Evolutionary conservation across 163 green algal species (phyloP), one percentile per base, ranked within the genome.

Genomic region (Scenedesmus sp.): DNA sequence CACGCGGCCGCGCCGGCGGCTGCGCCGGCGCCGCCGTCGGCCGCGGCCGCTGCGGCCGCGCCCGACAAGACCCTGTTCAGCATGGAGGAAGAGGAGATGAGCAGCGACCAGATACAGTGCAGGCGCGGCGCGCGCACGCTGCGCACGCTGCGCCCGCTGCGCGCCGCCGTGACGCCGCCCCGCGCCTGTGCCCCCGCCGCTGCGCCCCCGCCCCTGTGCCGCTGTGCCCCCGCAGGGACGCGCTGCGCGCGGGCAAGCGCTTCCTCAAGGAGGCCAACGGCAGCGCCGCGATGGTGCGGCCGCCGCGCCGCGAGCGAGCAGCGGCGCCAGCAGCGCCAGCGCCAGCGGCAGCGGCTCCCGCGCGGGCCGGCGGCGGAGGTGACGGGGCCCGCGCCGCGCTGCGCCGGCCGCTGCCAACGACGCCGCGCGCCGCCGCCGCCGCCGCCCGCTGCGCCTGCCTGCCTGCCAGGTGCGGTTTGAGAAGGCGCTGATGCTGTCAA

Each of bases 401-500:
- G n/a, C n/a, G n/a, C n/a, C n/a, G n/a, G n/a, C n/a, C n/a, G n/a
- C n/a, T n/a, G n/a, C n/a, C n/a, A n/a, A n/a, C n/a, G n/a, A n/a
- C n/a, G n/a, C n/a, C n/a, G n/a, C n/a, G n/a, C n/a, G n/a, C n/a
- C n/a, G n/a, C n/a, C n/a, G n/a, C n/a, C n/a, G n/a, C n/a, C n/a
- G n/a, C n/a, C n/a, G n/a, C n/a, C n/a, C n/a, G n/a, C n/a, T n/a
- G n/a, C n/a, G n/a, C n/a, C n/a, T n/a, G n/a, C n/a, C n/a, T n/a
- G n/a, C n/a, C n/a, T n/a, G n/a, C n/a, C n/a, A n/a, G n/a, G n/a
- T n/a, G n/a, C n/a, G n/a, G n/a, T 99, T 99, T 84, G 93, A 98
- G 75, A 98, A 98, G 85, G 95, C 95, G 56, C 90, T 97, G 14
- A 96, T 98, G 92, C 81, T 98, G 60, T 93, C 92, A 11, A 91